A percentile compares a stretch with the other conserved stretches of the same genome.
Evolutionary conservation across 768 basidiomycete species (phyloP).

Genomic region (Termitomyces eurrhizus): DNA sequence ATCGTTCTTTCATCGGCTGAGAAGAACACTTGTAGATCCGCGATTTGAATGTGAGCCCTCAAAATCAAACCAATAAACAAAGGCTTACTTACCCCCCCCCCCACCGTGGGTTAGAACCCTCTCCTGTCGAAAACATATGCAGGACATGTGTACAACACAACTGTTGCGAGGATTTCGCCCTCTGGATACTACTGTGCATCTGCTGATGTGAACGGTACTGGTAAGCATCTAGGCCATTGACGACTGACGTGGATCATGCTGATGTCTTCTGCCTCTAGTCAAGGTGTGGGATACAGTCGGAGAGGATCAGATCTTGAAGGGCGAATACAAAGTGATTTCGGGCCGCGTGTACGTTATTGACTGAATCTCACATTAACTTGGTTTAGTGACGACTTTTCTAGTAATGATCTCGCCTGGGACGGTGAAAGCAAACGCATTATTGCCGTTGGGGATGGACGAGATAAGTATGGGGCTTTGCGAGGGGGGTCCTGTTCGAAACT

Average conservation of each 20-base stretch:
- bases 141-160: constrained; percentile 80
- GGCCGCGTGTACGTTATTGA: constrained; percentile 59
- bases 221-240: constrained; percentile 32
- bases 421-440: constrained; percentile 96
- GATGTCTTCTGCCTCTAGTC: constrained; percentile 38
- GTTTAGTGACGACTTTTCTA: constrained; percentile 22
- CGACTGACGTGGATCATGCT: background rate
- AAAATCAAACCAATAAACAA: background rate
- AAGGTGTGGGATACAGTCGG: constrained; percentile 93
- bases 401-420: constrained; percentile 96
- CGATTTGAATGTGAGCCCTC: constrained; percentile 64
- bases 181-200: constrained; percentile 96
- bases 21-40: constrained; percentile 51
- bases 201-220: constrained; percentile 77
- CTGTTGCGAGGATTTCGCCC: constrained; percentile 88
- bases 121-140: constrained; percentile 60
- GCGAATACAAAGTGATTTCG: constrained; percentile 71
- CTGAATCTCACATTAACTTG: background rate
- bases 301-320: constrained; percentile 78
- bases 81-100: background rate
- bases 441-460: constrained; percentile 88
- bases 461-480: constrained; percentile 53
- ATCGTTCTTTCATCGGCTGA: background rate
- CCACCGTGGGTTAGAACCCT: constrained; percentile 50
- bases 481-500: background rate